Conservation (phyloP, 345 rosid genomes). For the Ceriops tagal region DNA sequence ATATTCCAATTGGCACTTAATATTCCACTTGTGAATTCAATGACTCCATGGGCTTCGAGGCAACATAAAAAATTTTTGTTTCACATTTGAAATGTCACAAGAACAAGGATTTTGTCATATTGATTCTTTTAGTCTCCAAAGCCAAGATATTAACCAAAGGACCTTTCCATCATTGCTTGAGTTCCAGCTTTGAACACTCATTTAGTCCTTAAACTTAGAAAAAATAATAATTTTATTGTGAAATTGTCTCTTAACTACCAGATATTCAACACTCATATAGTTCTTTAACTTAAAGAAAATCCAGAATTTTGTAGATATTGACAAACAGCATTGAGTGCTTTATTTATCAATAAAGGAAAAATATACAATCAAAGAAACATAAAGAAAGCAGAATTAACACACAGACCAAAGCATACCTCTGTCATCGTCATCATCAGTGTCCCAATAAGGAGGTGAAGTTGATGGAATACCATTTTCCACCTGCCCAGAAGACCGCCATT, state of each 20-base stretch:
- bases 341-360: not conserved
- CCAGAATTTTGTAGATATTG: not conserved
- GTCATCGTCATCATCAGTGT: conserved; percentile 73
- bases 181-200: not conserved
- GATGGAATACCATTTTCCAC: conserved; percentile 86
- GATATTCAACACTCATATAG: too few species aligned
- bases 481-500: conserved; percentile 94
- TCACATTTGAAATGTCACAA: too few species aligned
- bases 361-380: not conserved
- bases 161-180: too few species aligned
- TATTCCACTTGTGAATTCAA: too few species aligned
- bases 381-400: not conserved
- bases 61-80: too few species aligned
- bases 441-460: conserved; percentile 90
- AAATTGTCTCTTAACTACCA: too few species aligned
- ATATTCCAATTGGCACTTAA: too few species aligned
- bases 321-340: not conserved
- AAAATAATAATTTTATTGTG: not conserved
- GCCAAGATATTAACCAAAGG: too few species aligned
- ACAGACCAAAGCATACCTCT: conserved; percentile 41
- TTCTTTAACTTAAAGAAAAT: not conserved
- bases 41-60: too few species aligned
- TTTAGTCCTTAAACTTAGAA: not conserved
- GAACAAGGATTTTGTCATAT: too few species aligned
- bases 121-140: too few species aligned